Base-by-base conservation (phyloP, 2,329 filamentous ascomycete genomes). In the Hymenoscyphus linearis region DNA sequence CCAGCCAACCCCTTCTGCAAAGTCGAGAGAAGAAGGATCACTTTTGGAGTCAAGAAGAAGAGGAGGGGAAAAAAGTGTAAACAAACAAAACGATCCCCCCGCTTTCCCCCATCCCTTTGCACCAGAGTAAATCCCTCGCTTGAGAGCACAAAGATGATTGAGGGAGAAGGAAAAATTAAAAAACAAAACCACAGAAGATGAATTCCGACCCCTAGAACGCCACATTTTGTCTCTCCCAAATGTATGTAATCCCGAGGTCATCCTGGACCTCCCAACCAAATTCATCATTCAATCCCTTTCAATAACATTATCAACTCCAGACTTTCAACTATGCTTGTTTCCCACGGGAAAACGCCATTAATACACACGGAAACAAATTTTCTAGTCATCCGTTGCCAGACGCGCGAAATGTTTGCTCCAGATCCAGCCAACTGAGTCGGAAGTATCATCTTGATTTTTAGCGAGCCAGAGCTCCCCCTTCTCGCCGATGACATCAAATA, bases 401-500 rank as follows among this genome's bases (percentile, higher is more conserved):
- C 80, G 80, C 50, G 89, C 89, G 80, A 99, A 99, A 77, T 99
- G 95, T 75, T 97, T 97, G 70, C 93, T 96, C 95, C 95, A 99
- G 70, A 99, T 96, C 95, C 95, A 99, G 57, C 95, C 95, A 36
- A 98, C 87, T 66, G 86, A 82, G 66, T 89, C 84, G 12, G 79
- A 81, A 1, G 85, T 79, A 74, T 99, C 95, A 72, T 99, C 95
- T 76, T 99, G 95, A 73, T 99, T 99, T 75, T 91, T 91, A 58
- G 95, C 95, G 61, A 99, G 85, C 95, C 95, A 99, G 55, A 98
- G 82, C 78, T 99, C 95, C 65, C 95, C 95, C 74, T 97, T 97
- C 75, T 97, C 93, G 34, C 89, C 95, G 72, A 99, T 91, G 58
- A 99, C 89, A 76, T 93, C 90, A 71, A 93, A 93, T 65, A 93